Evolutionary conservation across 108 stramenopile species (phyloP).

Genomic region (Pseudonitzschia multiseries): DNA sequence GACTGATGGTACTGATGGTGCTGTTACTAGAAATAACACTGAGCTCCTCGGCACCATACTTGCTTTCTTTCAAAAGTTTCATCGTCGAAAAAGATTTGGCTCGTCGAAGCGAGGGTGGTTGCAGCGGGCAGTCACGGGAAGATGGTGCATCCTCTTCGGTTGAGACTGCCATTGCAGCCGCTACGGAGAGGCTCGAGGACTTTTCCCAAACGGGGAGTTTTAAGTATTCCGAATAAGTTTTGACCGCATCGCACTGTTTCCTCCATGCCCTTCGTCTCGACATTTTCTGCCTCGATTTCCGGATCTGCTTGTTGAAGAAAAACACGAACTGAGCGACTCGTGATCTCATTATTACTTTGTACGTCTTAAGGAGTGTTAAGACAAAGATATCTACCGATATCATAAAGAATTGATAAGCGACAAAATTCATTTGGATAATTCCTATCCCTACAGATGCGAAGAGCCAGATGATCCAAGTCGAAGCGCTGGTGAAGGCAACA

Average conservation of each 20-base stretch:
- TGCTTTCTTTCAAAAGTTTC: background rate
- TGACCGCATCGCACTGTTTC: slow-evolving; percentile 50
- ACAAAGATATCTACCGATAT: slow-evolving; percentile 64
- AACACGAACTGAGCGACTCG: slow-evolving; percentile 29
- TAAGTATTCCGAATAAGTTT: slow-evolving; percentile 58
- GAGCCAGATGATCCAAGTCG: slow-evolving; percentile 87
- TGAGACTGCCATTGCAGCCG: slow-evolving; percentile 8
- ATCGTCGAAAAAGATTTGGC: slow-evolving; percentile 8
- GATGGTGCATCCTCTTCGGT: slow-evolving; percentile 13
- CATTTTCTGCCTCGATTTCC: slow-evolving; percentile 23
- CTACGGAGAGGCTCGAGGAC: background rate
- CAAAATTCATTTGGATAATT: slow-evolving; percentile 70
- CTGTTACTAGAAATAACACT: background rate
- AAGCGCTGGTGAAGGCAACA: slow-evolving; percentile 60
- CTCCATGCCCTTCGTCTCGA: slow-evolving; percentile 74
- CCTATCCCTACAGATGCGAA: slow-evolving; percentile 62
- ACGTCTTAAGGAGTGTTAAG: slow-evolving; percentile 69
- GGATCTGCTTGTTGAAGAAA: slow-evolving; percentile 34
- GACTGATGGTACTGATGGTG: background rate
- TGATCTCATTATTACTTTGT: slow-evolving; percentile 47
- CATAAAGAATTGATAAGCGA: slow-evolving; percentile 81
- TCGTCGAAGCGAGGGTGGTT: slow-evolving; percentile 7
- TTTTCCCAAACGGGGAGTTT: slow-evolving; percentile 50
- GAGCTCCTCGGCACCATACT: background rate
- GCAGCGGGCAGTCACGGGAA: background rate